Evolutionary conservation across 2,329 filamentous ascomycete species (phyloP).

Genomic region (Alternaria conjuncta): DNA sequence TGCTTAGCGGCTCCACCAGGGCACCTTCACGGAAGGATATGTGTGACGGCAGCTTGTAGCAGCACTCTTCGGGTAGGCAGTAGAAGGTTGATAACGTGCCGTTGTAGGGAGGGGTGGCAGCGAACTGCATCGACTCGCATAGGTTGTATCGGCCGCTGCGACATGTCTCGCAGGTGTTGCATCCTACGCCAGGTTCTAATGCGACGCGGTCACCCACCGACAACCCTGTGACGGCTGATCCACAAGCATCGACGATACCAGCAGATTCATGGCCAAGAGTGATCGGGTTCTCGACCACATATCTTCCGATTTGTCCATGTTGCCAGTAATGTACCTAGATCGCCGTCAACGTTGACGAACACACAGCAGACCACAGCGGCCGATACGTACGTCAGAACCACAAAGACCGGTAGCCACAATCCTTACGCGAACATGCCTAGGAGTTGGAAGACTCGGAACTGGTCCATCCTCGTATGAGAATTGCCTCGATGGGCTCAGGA

Average conservation of each 20-base stretch:
- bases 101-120: neutral
- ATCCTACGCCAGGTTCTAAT: neutral
- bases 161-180: neutral
- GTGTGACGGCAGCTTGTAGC: constrained; percentile 22
- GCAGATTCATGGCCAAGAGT: neutral
- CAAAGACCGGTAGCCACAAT: neutral
- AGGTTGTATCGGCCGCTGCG: neutral
- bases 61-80: constrained; percentile 21
- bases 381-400: neutral
- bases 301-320: neutral
- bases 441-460: neutral
- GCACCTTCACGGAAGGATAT: constrained; percentile 24
- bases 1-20: constrained; percentile 26
- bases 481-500: neutral
- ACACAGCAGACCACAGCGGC: neutral
- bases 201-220: neutral
- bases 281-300: neutral
- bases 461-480: neutral
- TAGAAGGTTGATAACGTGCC: constrained; percentile 4
- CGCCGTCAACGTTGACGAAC: neutral
- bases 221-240: neutral
- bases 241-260: neutral
- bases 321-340: neutral
- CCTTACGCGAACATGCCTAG: neutral
- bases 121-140: neutral